These are phyloP conservation scores for Chlamydomonas applanata DNA, from an alignment of 139 green algal genomes.

Conservation along the genomic window DNA sequence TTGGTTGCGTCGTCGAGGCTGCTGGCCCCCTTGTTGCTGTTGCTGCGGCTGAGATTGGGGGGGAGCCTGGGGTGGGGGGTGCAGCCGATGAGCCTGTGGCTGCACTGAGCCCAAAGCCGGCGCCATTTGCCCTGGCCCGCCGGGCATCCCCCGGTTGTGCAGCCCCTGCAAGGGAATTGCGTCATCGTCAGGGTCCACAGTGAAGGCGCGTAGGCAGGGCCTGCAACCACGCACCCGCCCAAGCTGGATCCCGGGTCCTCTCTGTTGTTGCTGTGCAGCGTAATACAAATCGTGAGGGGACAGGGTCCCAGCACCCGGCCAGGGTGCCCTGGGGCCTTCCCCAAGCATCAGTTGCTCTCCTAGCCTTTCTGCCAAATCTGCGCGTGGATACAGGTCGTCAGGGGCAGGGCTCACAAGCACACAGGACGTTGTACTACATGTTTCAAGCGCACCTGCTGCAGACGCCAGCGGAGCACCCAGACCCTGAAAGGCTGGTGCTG, in stretches of 20 bases:
- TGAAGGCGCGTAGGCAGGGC: neutral
- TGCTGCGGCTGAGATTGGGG: neutral
- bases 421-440: neutral
- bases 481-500: neutral
- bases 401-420: neutral
- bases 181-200: neutral
- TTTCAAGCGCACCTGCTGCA: neutral
- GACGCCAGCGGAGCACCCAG: neutral
- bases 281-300: too few relatives aligned
- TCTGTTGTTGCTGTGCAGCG: too few relatives aligned
- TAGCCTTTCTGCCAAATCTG: neutral
- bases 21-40: neutral
- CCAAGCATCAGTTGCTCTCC: neutral
- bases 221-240: neutral
- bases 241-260: neutral
- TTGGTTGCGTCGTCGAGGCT: conserved; percentile 28
- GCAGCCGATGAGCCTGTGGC: neutral
- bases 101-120: neutral
- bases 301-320: too few relatives aligned
- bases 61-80: neutral
- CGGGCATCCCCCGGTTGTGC: neutral
- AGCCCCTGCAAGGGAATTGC: neutral
- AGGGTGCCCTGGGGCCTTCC: too few relatives aligned
- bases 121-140: neutral
- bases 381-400: neutral